phyloP scores from a whole-genome alignment of 2,329 filamentous ascomycete species.

The Sclerotinia trifoliorum region DNA sequence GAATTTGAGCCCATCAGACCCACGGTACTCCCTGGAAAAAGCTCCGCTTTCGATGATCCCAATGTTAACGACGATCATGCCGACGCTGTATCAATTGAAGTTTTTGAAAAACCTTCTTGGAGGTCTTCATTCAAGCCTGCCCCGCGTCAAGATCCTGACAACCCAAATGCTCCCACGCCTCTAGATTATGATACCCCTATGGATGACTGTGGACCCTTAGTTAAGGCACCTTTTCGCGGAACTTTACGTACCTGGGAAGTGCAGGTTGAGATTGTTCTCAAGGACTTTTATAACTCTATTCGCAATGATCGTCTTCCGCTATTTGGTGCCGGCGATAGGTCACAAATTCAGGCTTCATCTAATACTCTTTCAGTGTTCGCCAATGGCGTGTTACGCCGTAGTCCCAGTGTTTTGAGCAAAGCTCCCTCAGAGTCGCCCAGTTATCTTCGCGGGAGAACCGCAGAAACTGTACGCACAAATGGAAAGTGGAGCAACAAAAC shows the following conservation, averaged over 20 bases:
- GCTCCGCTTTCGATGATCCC: slow-evolving; percentile 30
- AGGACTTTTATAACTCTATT: slow-evolving; percentile 88
- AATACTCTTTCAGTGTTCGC: slow-evolving; percentile 69
- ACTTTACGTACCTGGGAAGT: slow-evolving; percentile 78
- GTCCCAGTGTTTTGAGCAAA: slow-evolving; percentile 89
- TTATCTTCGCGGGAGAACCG: slow-evolving; percentile 69
- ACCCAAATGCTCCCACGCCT: slow-evolving; percentile 43
- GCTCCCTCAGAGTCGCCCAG: slow-evolving; percentile 78
- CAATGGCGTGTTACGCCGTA: slow-evolving; percentile 71
- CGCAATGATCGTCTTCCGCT: slow-evolving; percentile 82
- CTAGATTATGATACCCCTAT: slow-evolving; percentile 40
- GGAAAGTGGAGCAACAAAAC: slow-evolving; percentile 80
- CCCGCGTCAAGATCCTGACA: slow-evolving; percentile 36
- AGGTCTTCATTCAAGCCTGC: slow-evolving; percentile 39
- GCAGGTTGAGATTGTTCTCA: slow-evolving; percentile 86
- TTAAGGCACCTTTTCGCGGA: slow-evolving; percentile 74
- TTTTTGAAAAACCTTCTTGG: slow-evolving; percentile 38
- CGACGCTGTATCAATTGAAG: slow-evolving; percentile 36
- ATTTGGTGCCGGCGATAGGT: slow-evolving; percentile 62
- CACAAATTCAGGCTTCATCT: slow-evolving; percentile 45
- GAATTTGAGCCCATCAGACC: slow-evolving; percentile 57
- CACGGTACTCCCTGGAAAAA: slow-evolving; percentile 50
- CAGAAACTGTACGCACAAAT: slow-evolving; percentile 45
- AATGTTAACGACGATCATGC: slow-evolving; percentile 26
- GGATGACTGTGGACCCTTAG: slow-evolving; percentile 70